Percentiles rank a stretch among this genome's conserved stretches.
Conservation (phyloP, 371 early-diverging fungal species). For the Mucor circinelloides region DNA sequence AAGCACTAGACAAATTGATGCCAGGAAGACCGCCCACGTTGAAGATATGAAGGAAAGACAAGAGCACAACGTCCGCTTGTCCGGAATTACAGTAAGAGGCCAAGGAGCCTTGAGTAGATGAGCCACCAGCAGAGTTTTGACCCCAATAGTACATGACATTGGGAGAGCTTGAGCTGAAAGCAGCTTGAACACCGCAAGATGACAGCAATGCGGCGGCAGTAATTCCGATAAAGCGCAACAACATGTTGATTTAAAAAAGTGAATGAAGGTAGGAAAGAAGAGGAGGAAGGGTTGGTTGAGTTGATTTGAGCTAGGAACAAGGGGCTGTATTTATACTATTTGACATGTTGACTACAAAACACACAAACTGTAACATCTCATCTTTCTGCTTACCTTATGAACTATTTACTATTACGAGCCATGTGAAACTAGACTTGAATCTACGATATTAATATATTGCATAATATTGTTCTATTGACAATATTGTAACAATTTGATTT, state of each 20-base stretch:
- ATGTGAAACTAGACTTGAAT: not conserved
- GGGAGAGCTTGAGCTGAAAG: constrained; percentile 7
- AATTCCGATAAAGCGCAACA: constrained; percentile 8
- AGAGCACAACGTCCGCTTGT: constrained; percentile 54
- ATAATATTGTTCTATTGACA: not conserved
- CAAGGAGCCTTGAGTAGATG: constrained; percentile 40
- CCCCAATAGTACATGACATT: constrained; percentile 40
- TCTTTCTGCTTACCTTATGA: not conserved
- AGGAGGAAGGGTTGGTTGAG: not conserved
- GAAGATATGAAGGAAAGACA: constrained; percentile 64
- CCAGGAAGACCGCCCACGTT: constrained; percentile 50
- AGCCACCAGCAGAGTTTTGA: constrained; percentile 37
- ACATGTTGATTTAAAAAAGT: not conserved
- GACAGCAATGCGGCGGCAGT: constrained; percentile 2
- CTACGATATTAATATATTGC: not conserved
- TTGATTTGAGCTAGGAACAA: not conserved
- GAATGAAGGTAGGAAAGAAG: not conserved
- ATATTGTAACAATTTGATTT: not conserved
- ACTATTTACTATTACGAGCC: not conserved
- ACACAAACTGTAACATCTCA: not conserved
- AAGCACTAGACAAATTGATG: constrained; percentile 66
- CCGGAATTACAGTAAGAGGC: constrained; percentile 59
- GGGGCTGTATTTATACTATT: not conserved
- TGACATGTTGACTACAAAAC: not conserved
- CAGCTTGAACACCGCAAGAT: constrained; percentile 18